Conservation (phyloP, 148 eudicot genomes). For the Limonium bicolor region DNA sequence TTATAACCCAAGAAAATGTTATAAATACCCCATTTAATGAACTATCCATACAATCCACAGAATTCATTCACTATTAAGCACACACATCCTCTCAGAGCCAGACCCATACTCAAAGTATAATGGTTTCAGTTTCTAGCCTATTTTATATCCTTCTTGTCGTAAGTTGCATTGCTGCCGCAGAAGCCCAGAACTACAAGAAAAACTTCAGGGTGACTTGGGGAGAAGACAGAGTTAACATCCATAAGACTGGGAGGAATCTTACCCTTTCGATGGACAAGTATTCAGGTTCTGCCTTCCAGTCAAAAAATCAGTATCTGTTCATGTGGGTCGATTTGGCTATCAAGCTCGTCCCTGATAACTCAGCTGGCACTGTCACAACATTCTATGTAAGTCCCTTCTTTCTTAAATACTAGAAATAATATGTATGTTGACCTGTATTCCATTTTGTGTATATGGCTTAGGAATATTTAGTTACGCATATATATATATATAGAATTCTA, state of each 20-base stretch:
- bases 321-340: constrained; percentile 14
- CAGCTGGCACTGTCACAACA: constrained; percentile 22
- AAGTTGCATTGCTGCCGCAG: no score
- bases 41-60: no score
- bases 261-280: constrained; percentile 14
- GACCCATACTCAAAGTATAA: no score
- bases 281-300: constrained; percentile 19
- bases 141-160: no score
- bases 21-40: no score
- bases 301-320: constrained; percentile 13
- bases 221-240: constrained; percentile 13
- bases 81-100: no score
- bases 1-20: no score
- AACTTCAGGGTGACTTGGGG: constrained; percentile 15
- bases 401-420: neutral
- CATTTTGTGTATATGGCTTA: no score
- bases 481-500: neutral
- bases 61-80: no score
- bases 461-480: no score
- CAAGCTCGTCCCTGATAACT: constrained; percentile 19
- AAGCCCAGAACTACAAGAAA: constrained; percentile 4
- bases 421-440: no score
- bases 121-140: no score
- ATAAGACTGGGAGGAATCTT: constrained; percentile 8
- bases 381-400: constrained; percentile 11